Evolutionary conservation across 768 basidiomycete genomes (phyloP).

Genomic region (Tylopilus sp.): DNA sequence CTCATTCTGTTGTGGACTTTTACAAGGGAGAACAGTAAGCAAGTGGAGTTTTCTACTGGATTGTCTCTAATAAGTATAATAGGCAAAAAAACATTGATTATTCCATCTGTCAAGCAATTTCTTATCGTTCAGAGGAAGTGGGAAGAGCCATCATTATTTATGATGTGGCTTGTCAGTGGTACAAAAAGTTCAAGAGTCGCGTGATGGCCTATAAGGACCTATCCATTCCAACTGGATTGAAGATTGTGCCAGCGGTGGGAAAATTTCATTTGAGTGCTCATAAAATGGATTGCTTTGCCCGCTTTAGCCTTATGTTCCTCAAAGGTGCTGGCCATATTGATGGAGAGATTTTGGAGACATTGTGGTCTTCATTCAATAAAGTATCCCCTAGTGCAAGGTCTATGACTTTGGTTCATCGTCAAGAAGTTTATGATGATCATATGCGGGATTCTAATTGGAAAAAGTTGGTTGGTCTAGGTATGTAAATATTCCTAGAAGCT

Average conservation of each 20-base stretch:
- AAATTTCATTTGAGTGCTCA: constrained; percentile 34
- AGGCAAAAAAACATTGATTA: constrained; percentile 32
- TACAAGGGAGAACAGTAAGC: constrained; percentile 25
- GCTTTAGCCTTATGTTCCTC: constrained; percentile 19
- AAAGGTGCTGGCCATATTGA: constrained; percentile 27
- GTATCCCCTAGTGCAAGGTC: constrained; percentile 19
- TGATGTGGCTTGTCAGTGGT: constrained; percentile 31
- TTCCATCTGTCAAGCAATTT: constrained; percentile 19
- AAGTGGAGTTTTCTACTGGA: no score
- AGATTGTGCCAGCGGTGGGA: constrained; percentile 18
- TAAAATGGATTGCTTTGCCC: constrained; percentile 19
- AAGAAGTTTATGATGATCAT: constrained; percentile 20
- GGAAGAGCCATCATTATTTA: constrained; percentile 20
- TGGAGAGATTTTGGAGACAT: constrained; percentile 34
- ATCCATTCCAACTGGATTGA: neutral
- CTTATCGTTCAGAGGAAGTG: neutral
- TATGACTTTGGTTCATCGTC: constrained; percentile 20
- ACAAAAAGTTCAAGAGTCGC: constrained; percentile 5
- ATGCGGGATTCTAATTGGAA: constrained; percentile 3
- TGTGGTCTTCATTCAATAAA: constrained; percentile 32
- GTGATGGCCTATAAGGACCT: neutral
- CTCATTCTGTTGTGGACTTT: constrained; percentile 30
- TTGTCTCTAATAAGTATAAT: no score
- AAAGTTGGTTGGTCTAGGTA: neutral
- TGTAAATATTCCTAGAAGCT: neutral